Evolutionary conservation across 192 early-diverging fungal species (phyloP).

Genomic region (Umbelopsis sp.): DNA sequence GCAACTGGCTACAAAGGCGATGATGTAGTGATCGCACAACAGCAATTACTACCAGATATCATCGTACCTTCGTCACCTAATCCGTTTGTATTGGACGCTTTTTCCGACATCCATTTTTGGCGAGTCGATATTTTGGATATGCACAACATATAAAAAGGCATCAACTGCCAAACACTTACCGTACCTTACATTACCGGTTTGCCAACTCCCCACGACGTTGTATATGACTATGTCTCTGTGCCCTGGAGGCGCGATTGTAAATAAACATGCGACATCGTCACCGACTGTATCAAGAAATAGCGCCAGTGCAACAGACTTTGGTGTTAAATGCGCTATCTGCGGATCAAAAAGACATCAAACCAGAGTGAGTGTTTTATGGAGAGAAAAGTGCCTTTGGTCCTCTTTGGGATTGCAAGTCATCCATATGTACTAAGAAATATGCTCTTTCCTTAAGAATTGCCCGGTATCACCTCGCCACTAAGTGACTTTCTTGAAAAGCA

Average conservation of each 20-base stretch:
- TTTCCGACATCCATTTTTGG: background rate
- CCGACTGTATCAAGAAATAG: background rate
- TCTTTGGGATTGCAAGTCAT: background rate
- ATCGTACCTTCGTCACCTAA: no score
- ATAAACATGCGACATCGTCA: background rate
- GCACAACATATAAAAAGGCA: constrained; percentile 5
- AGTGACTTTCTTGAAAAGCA: background rate
- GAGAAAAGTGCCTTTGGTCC: background rate
- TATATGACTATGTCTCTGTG: constrained; percentile 11
- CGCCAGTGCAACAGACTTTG: background rate
- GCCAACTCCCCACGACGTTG: background rate
- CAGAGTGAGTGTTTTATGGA: background rate
- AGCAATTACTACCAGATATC: background rate
- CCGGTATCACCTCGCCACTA: constrained; percentile 21
- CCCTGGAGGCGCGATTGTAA: constrained; percentile 23
- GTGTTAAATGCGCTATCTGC: constrained; percentile 14
- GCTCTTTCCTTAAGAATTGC: constrained; percentile 15
- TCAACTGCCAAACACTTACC: no score
- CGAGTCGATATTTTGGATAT: background rate
- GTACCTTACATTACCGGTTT: background rate
- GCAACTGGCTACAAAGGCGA: no score
- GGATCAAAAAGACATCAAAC: constrained; percentile 19
- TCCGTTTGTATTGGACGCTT: no score
- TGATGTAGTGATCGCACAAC: no score
- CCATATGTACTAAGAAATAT: background rate